These are phyloP conservation scores for Cercospora zeina DNA, from an alignment of 2,329 filamentous ascomycete genomes.

Conservation along the genomic window DNA sequence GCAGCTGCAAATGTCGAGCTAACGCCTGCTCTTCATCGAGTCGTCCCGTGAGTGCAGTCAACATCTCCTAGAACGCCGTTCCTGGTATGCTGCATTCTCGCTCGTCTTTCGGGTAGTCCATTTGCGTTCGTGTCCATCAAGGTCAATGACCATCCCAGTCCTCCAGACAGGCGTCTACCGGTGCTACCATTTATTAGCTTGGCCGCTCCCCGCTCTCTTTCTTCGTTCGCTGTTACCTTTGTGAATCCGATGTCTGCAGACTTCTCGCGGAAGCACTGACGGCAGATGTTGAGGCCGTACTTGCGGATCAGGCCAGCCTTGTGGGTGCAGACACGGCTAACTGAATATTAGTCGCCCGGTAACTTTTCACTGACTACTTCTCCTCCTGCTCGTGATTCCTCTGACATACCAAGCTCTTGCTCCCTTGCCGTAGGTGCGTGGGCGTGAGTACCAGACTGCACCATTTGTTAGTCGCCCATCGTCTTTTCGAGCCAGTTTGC, in stretches of 20 bases:
- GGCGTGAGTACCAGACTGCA: conserved; percentile 93
- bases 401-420: conserved; percentile 80
- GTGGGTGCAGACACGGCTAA: conserved; percentile 85
- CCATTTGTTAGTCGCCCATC: conserved; percentile 15
- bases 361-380: conserved; percentile 25
- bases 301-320: conserved; percentile 99
- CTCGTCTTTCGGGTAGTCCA: conserved; percentile 17
- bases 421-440: conserved; percentile 96
- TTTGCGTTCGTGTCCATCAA: conserved; percentile 14
- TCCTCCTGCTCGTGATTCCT: conserved; percentile 14
- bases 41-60: conserved; percentile 19
- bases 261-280: conserved; percentile 72
- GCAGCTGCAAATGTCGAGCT: conserved; percentile 24
- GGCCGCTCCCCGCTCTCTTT: neutral
- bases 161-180: conserved; percentile 35
- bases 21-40: conserved; percentile 16
- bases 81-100: conserved; percentile 28
- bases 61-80: conserved; percentile 28
- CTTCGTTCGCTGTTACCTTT: conserved; percentile 54
- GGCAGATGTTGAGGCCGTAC: conserved; percentile 88
- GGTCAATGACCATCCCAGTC: conserved; percentile 19
- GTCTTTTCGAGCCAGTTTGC: neutral
- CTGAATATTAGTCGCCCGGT: conserved; percentile 32
- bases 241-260: conserved; percentile 66
- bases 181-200: conserved; percentile 34